Evolutionary conservation across 306 rosid genomes (phyloP), one percentile per base, ranked within the genome.

Genomic region (cucumber (Cucumis sativus)): DNA sequence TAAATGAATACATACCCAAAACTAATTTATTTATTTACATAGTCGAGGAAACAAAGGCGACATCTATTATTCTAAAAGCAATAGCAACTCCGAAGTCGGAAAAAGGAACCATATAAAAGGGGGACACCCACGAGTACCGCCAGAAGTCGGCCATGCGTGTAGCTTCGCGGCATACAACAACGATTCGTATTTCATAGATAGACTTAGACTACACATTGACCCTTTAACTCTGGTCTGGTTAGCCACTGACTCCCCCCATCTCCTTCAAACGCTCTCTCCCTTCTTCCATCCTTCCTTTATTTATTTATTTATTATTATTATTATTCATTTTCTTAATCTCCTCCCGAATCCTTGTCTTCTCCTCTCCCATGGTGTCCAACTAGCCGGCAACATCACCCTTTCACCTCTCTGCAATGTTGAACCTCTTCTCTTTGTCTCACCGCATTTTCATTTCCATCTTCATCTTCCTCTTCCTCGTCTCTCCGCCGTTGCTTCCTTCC

Each of bases 401-500:
- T 47, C 7, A 52, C 57, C 57, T 1, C 20, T 52, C 77, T 10
- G 77, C 77, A 73, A 73, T 73, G 77, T 73, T 54, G 77, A 73
- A 28, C 20, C 8, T 21, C 7, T 49, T 49, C 0, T 63, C 45
- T 7, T 47, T 23, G 6, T 64, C 72, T 18, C 12, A 30, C 33
- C 35, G 30, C 61, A 12, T 49, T 74, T 81, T 75, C 83, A 61
- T 78, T 43, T 18, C 51, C 77, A 41, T 82, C 49, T 60, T 78
- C 83, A 61, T 78, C 51, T 18, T 56, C 77, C 20, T 75, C 21
- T 43, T 84, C 65, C 66, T 91, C 54, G 79, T 81, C 80, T 76
- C 76, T 60, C 65, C 83, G 13, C 75, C 80, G 45, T 76, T 86
- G 33, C 78, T 88, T 65, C 87, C 91, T 81, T 65, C 80, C 77